Conservation (phyloP, 495 filamentous ascomycete genomes). For the Aspergillus bridgeri region DNA sequence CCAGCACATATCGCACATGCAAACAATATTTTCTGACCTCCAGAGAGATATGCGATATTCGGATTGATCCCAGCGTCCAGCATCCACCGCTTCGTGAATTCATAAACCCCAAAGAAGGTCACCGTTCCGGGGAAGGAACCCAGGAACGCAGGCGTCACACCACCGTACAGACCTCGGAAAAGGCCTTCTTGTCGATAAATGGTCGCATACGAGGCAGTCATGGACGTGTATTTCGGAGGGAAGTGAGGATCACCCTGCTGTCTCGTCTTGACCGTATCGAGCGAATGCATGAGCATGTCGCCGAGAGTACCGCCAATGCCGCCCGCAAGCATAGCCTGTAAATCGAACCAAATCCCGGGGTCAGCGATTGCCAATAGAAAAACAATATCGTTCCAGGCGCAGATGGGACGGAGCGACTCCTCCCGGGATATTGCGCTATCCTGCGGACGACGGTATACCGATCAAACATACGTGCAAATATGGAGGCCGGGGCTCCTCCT, state of each 20-base stretch:
- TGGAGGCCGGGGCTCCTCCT: conserved; percentile 55
- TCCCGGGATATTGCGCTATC: background rate
- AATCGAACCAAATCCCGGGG: background rate
- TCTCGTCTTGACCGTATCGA: conserved; percentile 98
- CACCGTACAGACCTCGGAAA: conserved; percentile 83
- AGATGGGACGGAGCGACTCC: background rate
- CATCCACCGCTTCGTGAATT: conserved; percentile 88
- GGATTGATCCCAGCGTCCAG: conserved; percentile 76
- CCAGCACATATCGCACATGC: background rate
- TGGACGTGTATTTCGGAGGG: conserved; percentile 85
- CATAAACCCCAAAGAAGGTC: conserved; percentile 94
- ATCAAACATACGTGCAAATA: conserved; percentile 59
- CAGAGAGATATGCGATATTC: conserved; percentile 77
- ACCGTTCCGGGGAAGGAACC: conserved; percentile 94
- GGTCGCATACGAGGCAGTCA: conserved; percentile 82
- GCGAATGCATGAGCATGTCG: conserved; percentile 97
- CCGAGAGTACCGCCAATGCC: conserved; percentile 87
- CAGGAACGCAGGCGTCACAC: conserved; percentile 81
- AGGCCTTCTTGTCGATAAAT: conserved; percentile 93
- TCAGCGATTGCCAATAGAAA: background rate
- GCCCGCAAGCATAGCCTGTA: conserved; percentile 89
- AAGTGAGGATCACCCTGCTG: conserved; percentile 94
- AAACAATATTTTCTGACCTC: conserved; percentile 51
- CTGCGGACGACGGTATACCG: background rate
- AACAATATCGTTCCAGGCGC: background rate